Evolutionary conservation across 2,329 filamentous ascomycete genomes (phyloP), one percentile per base, ranked within the genome.

Genomic region (Ophiobolus disseminans): DNA sequence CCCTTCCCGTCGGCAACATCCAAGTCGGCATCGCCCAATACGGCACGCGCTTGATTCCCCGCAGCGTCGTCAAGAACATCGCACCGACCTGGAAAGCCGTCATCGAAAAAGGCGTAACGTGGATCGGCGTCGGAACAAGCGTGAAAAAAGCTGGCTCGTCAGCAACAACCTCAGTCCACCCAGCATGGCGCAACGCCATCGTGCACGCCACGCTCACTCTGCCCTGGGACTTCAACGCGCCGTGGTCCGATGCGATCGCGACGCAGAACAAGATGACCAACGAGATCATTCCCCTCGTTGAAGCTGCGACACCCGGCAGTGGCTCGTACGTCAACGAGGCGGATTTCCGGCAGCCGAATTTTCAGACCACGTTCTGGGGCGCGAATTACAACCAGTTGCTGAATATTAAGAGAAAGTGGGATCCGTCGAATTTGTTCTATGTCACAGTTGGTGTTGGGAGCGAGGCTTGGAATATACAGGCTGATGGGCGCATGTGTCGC

Each of bases 261-360:
- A 47, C 37, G 1, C 58, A 62, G 23, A 25, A 53, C 9, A 55
- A 55, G 39, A 62, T 62, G 50, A 64, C 57, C 1, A 40, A 59
- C 2, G 48, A 50, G 8, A 50, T 63, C 2, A 42, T 50, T 2
- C 60, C 60, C 5, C 43, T 60, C 17, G 41, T 60, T n/a, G 55
- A 60, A 28, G 50, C 52, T 21, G 57, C 49, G 6, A 63, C 57
- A 1, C 61, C 59, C 1, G 58, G 50, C 1, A 57, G 49, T 28
- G 67, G 60, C 11, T 46, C 64, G 2, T 70, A 70, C 36, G 45
- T 69, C 25, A 70, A 66, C 40, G 66, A 70, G 43, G 66, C 62
- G 3, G 59, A 69, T 39, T 60, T 62, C 45, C 48, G 56, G 11
- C 52, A 65, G 38, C 44, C 48, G 5, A 57, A 63, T 40, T 70